Evolutionary conservation across 768 basidiomycete genomes (phyloP), one percentile per base, ranked within the genome.

Genomic region (Mrakia gelida): DNA sequence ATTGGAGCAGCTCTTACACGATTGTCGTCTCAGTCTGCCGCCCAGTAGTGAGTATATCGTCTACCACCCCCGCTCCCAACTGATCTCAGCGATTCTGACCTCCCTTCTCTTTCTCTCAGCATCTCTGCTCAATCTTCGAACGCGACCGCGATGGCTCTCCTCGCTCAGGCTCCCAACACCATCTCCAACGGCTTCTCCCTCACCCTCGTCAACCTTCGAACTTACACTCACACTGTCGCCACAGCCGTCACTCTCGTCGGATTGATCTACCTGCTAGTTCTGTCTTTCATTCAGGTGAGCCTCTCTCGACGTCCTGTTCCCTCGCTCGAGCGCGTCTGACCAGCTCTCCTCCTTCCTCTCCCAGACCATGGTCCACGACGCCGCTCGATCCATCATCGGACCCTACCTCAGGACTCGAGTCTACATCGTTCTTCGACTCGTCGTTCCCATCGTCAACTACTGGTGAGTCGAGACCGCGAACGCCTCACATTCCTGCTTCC

Each of bases 221-320:
- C 86, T 0, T 87, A 86, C 79, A 77, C 81, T 65, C 28, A 32
- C 23, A 82, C 85, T 1, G 85, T 86, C 8, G 86, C 86, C 0
- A 83, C 83, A 18, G 87, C 87, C 5, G 84, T 87, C 68, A 86
- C 85, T 2, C 84, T 87, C 10, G 87, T 88, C 76, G 87, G 85
- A 10, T 82, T 83, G 72, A 85, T 85, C 32, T 86, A 83, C 79
- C 63, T 83, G 28, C 62, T 82, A 38, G 82, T 79, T 62, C 82
- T 83, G 73, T 77, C 28, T 3, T 23, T 34, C 38, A 34, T 43
- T 10, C 34, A 34, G 56, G 59, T 67, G 65, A 67, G 65, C 45
- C 8, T 38, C 38, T 65, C 28, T 26, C 18, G 15, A 28, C 59
- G 2, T 11, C 59, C 8, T 7, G 2, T n/a, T 1, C 7, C 26